Evolutionary conservation across 2,329 filamentous ascomycete species (phyloP), one percentile per base, ranked within the genome.

Genomic region (Fusarium sp.): DNA sequence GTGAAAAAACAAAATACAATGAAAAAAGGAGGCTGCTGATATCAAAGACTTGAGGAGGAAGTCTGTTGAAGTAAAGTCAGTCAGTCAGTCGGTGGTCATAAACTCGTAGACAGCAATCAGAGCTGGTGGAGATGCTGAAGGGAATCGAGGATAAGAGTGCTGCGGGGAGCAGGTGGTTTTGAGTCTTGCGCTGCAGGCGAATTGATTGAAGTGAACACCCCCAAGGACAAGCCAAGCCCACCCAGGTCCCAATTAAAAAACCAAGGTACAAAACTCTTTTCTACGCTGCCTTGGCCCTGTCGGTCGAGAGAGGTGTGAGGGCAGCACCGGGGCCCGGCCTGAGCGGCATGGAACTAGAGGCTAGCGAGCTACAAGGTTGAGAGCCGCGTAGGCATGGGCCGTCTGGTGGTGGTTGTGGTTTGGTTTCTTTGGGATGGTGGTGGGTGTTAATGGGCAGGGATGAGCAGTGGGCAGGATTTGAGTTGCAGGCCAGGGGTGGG

Each of bases 371-470:
- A 78, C 76, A 77, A 77, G 75, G 76, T 78, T 77, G 69, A 75
- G 75, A 78, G 76, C 76, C 76, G 76, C 76, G 76, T 77, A 78
- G 76, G 69, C 71, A 76, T 75, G 73, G 76, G 69, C 76, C 75
- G 72, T 77, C 72, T 60, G 47, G 57, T 69, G 69, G 75, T 66
- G 66, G 38, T 70, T 20, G 44, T 47, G 70, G 63, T 54, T 35
- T 51, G 58, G 33, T 64, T 33, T 44, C 22, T 45, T 47, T 48
- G 49, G 64, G 60, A 64, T 42, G 63, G 64, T 69, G 66, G 66
- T 77, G 67, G 73, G 73, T 76, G 72, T 70, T 57, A 72, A 73
- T 57, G 58, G 70, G 55, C 61, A 71, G 58, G 74, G 70, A 66
- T 75, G 54, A 49, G 57, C 65, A 57, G 56, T 71, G 70, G 70